These are phyloP conservation scores for Xylariaceae sp. DNA, from an alignment of 2,329 filamentous ascomycete species.

Conservation along the genomic window DNA sequence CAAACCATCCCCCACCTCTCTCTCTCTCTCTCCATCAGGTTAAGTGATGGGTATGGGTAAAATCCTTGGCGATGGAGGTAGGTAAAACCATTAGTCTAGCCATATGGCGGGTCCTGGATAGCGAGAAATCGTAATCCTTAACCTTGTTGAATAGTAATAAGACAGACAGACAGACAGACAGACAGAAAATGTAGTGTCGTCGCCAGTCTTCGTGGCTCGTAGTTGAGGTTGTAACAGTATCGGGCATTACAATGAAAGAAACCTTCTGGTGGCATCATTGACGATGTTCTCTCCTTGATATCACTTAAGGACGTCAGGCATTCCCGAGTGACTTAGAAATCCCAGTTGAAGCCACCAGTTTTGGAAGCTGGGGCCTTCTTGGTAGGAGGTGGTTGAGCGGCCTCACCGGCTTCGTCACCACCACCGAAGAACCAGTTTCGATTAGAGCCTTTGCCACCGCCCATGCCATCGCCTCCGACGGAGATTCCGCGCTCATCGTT, in stretches of 20 bases:
- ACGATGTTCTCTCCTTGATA: constrained; percentile 2
- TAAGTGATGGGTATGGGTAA: not conserved
- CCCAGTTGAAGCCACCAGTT: constrained; percentile 30
- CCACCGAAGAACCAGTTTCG: constrained; percentile 55
- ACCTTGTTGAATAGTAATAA: not conserved
- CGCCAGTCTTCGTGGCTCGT: constrained; percentile 15
- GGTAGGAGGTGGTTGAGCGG: constrained; percentile 35
- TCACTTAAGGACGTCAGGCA: constrained; percentile 17
- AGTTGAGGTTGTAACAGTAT: constrained; percentile 29
- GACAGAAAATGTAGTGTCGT: not conserved
- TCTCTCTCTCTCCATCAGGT: not conserved
- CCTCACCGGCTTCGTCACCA: constrained; percentile 39
- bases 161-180: not conserved
- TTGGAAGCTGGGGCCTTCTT: constrained; percentile 33
- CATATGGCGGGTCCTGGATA: not conserved
- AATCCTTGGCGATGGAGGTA: not conserved
- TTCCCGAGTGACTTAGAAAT: constrained; percentile 30
- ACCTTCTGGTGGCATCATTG: not conserved
- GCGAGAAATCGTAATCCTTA: not conserved
- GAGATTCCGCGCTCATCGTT: constrained; percentile 37
- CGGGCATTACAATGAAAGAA: constrained; percentile 17
- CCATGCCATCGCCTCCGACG: constrained; percentile 62
- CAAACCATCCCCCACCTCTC: not conserved
- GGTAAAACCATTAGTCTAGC: not conserved
- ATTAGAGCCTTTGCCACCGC: constrained; percentile 49